Percentiles rank a stretch among this genome's conserved stretches.
Conservation (phyloP, 805 yeast genomes). For the Sugiyamaella marilandica region DNA sequence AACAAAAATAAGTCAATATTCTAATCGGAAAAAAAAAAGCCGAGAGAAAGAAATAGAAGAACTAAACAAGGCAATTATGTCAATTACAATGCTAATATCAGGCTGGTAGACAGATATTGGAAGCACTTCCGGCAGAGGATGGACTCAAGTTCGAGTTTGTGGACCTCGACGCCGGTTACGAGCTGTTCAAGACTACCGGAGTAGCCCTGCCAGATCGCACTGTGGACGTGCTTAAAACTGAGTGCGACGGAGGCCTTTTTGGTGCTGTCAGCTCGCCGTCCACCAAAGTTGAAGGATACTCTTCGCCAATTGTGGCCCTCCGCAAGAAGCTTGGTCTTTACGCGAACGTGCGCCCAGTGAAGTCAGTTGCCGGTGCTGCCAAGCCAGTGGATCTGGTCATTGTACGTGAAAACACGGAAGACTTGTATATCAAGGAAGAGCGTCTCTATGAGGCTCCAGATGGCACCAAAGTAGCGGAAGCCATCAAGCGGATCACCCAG, state of each 20-base stretch:
- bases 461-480: slow-evolving; percentile 91
- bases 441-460: slow-evolving; percentile 64
- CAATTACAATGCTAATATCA: slow-evolving; percentile 13
- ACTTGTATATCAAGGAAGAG: slow-evolving; percentile 93
- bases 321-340: slow-evolving; percentile 91
- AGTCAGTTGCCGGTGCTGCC: slow-evolving; percentile 79
- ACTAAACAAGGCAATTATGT: neutral
- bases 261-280: slow-evolving; percentile 97
- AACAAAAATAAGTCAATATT: too few species aligned
- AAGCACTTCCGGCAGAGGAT: slow-evolving; percentile 63
- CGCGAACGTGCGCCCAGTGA: slow-evolving; percentile 97
- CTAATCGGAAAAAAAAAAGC: too few species aligned
- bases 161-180: slow-evolving; percentile 90
- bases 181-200: slow-evolving; percentile 90
- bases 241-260: slow-evolving; percentile 95
- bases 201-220: slow-evolving; percentile 93
- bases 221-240: slow-evolving; percentile 63
- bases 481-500: slow-evolving; percentile 93
- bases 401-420: slow-evolving; percentile 98
- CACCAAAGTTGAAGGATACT: slow-evolving; percentile 90
- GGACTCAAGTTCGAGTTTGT: slow-evolving; percentile 82
- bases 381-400: slow-evolving; percentile 95
- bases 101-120: slow-evolving; percentile 80
- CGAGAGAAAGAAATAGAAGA: neutral
- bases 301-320: slow-evolving; percentile 98